Evolutionary conservation across 345 rosid genomes (phyloP), one percentile per base, ranked within the genome.

Genomic region (Salix brachista): DNA sequence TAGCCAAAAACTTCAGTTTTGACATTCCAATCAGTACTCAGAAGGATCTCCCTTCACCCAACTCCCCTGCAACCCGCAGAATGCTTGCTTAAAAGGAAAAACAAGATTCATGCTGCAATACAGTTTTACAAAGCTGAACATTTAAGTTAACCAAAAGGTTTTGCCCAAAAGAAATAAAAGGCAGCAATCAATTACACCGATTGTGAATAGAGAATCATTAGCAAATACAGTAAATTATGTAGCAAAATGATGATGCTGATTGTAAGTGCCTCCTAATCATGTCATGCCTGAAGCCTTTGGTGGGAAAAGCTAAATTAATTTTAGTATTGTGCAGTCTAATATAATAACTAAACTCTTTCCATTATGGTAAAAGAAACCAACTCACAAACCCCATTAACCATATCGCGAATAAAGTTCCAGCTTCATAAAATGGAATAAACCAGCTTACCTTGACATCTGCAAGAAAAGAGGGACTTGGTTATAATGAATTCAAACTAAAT

Each of bases 391-490:
- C 67, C 79, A 73, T 65, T 76, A 73, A 77, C 62, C 81, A 76
- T 67, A 54, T 54, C 18, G 75, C 79, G 80, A 64, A 58, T 28
- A 64, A 50, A 78, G 69, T 81, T 74, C 70, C 50, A 80, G 68
- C 76, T 74, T 50, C 70, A 75, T 67, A 77, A 70, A 67, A 70
- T 74, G 71, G 79, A 81, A 69, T 74, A 73, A n/a, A 77, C 80
- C 75, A 69, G 84, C 89, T 86, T 91, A 93, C 99, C 99, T 88
- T 88, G 98, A 77, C 87, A 88, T 84, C 99, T 96, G 97, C 96
- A 90, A 84, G 83, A 83, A 26, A 84, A 82, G 34, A 28, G 13
- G 18, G 34, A 67, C 73, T 36, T 52, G 46, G 60, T 75, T 48
- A 84, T 71, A 46, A 67, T 65, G 36, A n/a, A n/a, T 21, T 76